Evolutionary conservation across 345 rosid species (phyloP), one percentile per base, ranked within the genome.

Genomic region (Salix udensis): DNA sequence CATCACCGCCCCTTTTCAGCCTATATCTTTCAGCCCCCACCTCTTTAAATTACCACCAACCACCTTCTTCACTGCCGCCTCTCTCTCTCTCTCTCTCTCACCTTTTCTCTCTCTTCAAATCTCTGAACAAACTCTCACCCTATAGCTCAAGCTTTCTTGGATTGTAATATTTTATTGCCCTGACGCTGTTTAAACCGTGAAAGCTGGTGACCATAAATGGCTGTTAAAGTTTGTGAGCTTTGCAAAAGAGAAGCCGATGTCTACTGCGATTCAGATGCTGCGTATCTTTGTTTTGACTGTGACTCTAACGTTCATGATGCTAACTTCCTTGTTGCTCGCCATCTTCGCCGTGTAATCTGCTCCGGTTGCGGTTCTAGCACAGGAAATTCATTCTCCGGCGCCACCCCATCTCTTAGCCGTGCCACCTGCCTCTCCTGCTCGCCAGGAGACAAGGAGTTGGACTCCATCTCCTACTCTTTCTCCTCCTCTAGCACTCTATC

Each of bases 311-410:
- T 88, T 65, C 89, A 88, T 74, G 44, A 68, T 12, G 86, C 88
- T 28, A 88, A 88, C 84, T 88, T 88, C 77, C 86, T 88, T 74
- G 89, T 86, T 14, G 85, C 89, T n/a, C 91, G 86, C 37, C 91
- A 85, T 70, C 19, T 82, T 61, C 85, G 88, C 44, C 50, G 46
- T 31, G 6, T 74, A 24, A n/a, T 88, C 62, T 88, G 85, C 77
- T 53, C 50, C 30, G 15, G 18, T 50, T 77, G 87, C 55, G 37
- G 61, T 15, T 77, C 65, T 26, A 68, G 75, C 42, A 36, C 84
- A 61, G 75, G 67, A 7, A 14, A 5, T 36, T n/a, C 70, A 76
- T 4, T 77, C 72, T 75, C 76, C 55, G 85, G 80, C 30, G 5
- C 67, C 23, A 23, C 31, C 60, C 7, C 65, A 16, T 19, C 34